Percentiles rank a stretch among this genome's conserved stretches.
Conservation (phyloP, 371 early-diverging fungal species). For the Scutellospora calospora region DNA sequence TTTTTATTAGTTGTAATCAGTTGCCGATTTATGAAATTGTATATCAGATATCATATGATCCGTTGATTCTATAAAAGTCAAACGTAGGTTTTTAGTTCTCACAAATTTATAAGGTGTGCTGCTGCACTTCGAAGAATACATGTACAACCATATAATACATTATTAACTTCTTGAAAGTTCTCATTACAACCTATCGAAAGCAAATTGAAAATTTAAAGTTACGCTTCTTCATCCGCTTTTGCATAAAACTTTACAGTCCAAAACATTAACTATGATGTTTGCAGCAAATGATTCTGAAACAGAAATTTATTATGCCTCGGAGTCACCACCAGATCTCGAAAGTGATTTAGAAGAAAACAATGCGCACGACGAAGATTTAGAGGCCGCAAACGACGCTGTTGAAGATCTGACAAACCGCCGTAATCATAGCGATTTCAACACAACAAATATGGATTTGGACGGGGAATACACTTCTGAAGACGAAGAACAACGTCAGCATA, state of each 20-base stretch:
- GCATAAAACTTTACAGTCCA: not conserved
- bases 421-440: constrained; percentile 17
- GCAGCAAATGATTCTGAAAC: constrained; percentile 23
- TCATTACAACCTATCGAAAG: not conserved
- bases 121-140: no score
- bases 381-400: not conserved
- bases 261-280: constrained; percentile 12
- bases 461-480: constrained; percentile 36
- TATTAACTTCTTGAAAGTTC: not conserved
- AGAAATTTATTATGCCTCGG: constrained; percentile 9
- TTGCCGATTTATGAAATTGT: no score
- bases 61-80: not conserved
- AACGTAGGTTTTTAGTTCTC: no score
- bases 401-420: not conserved
- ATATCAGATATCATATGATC: constrained; percentile 20
- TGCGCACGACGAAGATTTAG: constrained; percentile 23
- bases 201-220: not conserved
- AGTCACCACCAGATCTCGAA: constrained; percentile 17
- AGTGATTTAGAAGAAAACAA: constrained; percentile 34
- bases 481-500: constrained; percentile 18
- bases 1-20: no score
- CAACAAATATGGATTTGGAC: constrained; percentile 37
- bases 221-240: not conserved
- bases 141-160: not conserved
- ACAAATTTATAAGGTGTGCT: no score